These are phyloP conservation scores for Conoideocrella luteorostrata DNA, from an alignment of 2,329 filamentous ascomycete species.

Conservation along the genomic window DNA sequence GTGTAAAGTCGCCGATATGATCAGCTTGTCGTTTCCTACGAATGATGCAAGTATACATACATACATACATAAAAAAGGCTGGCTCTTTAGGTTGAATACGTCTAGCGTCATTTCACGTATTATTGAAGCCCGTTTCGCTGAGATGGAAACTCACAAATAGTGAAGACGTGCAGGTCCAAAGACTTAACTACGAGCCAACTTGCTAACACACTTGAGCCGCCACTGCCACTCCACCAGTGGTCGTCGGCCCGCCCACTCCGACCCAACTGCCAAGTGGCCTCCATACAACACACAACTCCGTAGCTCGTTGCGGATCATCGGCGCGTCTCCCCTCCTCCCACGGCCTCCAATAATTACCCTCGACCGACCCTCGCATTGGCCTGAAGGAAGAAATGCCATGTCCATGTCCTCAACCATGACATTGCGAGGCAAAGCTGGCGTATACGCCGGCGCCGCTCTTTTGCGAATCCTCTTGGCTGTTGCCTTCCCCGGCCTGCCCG, in stretches of 20 bases:
- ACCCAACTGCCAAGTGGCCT: constrained; percentile 28
- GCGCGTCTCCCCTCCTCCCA: neutral
- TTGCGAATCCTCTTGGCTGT: constrained; percentile 75
- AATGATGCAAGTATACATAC: too few relatives aligned
- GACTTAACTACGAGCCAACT: too few relatives aligned
- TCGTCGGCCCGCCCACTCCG: constrained; percentile 12
- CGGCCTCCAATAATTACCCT: too few relatives aligned
- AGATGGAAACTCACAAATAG: too few relatives aligned
- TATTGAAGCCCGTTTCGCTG: neutral
- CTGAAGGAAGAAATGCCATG: constrained; percentile 8
- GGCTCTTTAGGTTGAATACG: too few relatives aligned
- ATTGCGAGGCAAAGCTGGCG: constrained; percentile 36
- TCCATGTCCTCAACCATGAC: constrained; percentile 28
- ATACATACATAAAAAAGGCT: too few relatives aligned
- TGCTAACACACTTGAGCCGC: too few relatives aligned
- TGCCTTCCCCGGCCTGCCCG: constrained; percentile 75
- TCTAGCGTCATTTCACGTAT: too few relatives aligned
- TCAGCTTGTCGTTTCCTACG: too few relatives aligned
- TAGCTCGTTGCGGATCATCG: neutral
- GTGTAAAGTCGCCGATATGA: too few relatives aligned
- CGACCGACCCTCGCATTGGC: constrained; percentile 5
- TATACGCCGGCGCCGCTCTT: constrained; percentile 70
- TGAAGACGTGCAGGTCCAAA: too few relatives aligned
- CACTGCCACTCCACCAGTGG: neutral
- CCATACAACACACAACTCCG: constrained; percentile 5